Conservation (phyloP, 2,329 filamentous ascomycete genomes). For the Fusarium sp. region DNA sequence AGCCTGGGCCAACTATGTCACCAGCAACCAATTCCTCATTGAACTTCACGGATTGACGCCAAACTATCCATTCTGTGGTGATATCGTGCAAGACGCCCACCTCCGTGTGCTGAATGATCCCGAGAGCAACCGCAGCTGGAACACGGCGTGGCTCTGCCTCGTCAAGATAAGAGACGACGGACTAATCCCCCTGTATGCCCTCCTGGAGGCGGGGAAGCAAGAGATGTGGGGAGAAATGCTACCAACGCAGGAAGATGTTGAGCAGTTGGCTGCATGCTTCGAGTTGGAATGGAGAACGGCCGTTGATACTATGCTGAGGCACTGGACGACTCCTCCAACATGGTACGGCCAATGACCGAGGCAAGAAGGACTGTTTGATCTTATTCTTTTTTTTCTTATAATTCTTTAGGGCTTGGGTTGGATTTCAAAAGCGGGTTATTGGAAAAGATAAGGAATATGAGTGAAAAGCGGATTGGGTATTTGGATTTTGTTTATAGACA, state of each 20-base stretch:
- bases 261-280: conserved; percentile 68
- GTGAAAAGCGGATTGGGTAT: neutral
- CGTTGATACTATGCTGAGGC: conserved; percentile 69
- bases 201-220: conserved; percentile 65
- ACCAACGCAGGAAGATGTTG: conserved; percentile 63
- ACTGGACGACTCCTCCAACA: conserved; percentile 70
- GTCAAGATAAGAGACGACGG: conserved; percentile 69
- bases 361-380: neutral
- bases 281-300: conserved; percentile 72
- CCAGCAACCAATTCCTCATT: conserved; percentile 71
- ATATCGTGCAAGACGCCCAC: conserved; percentile 71
- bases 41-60: conserved; percentile 73
- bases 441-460: neutral
- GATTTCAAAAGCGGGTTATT: neutral
- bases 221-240: conserved; percentile 73
- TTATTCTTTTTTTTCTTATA: neutral
- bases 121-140: conserved; percentile 74
- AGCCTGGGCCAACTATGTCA: conserved; percentile 76
- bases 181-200: conserved; percentile 67
- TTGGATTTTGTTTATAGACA: neutral
- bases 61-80: conserved; percentile 71
- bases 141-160: conserved; percentile 75
- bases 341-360: conserved; percentile 49
- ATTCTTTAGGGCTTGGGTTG: neutral
- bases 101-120: conserved; percentile 69